phyloP scores from a whole-genome alignment of 345 rosid genomes.

The Sonneratia alba region DNA sequence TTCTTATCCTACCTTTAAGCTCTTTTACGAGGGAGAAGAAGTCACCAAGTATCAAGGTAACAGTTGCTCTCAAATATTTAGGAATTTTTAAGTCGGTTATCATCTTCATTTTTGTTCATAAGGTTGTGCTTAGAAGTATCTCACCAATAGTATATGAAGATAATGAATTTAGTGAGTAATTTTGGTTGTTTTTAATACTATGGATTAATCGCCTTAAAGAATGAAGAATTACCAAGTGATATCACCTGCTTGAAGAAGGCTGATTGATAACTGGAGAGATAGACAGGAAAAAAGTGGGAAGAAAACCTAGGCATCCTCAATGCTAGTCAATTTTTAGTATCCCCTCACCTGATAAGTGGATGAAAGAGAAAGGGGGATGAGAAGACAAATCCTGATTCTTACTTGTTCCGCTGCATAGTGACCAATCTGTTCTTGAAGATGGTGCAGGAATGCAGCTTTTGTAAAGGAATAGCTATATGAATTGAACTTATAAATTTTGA shows the following conservation, averaged over 20 bases:
- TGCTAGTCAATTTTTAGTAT: not conserved
- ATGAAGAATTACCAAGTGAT: too few relatives aligned
- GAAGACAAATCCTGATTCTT: too few relatives aligned
- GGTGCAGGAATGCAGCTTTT: not conserved
- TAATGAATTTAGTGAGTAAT: too few relatives aligned
- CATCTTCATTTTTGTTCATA: not conserved
- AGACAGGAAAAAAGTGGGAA: not conserved
- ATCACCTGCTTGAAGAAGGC: not conserved
- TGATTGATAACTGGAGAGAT: not conserved
- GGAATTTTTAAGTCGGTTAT: not conserved
- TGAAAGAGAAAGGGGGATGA: not conserved
- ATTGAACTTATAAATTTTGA: not conserved
- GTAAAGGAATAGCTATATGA: not conserved
- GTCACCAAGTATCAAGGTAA: conserved; percentile 86
- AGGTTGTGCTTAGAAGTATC: too few relatives aligned
- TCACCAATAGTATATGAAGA: too few relatives aligned
- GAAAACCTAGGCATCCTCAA: not conserved
- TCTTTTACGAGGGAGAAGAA: conserved; percentile 85
- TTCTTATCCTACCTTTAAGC: conserved; percentile 90
- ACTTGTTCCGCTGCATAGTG: too few relatives aligned
- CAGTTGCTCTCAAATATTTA: not conserved
- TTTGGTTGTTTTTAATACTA: not conserved
- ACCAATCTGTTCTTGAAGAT: too few relatives aligned
- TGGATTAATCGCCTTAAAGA: not conserved
- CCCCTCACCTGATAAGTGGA: not conserved